Evolutionary conservation across 805 yeast genomes (phyloP), one percentile per base, ranked within the genome.

Genomic region (Candida tibetensis): DNA sequence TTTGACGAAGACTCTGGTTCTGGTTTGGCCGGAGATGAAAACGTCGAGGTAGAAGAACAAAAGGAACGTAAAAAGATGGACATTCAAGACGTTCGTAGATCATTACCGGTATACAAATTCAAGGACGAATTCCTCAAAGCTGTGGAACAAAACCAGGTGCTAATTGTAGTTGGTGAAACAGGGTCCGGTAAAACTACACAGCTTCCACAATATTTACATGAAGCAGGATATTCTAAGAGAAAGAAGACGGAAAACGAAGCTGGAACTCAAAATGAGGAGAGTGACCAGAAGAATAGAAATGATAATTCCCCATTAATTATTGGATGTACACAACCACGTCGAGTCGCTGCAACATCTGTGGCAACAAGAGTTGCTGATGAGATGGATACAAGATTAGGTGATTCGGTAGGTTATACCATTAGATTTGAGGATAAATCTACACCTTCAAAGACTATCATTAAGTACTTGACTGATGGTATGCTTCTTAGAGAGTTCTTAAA

Each of bases 391-490:
- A 59, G 67, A n/a, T 51, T 91, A n/a, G 98, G 99, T 0, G 69
- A 77, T 12, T 82, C 82, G 48, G 98, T 93, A 5, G 99, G 99
- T 6, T 91, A 91, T 54, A 74, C 83, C 4, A 77, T 91, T 38
- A 71, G 98, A 45, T 91, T 93, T 60, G 99, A 93, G 41, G 95
- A 90, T 45, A 73, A 70, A 40, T 30, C 46, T 22, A 76, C 89
- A 0, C 70, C 77, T 26, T 71, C 72, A 1, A 66, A 71, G 13
- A 93, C 99, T 0, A 61, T 72, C 10, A 72, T 93, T 36, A 91
- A 91, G 64, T 93, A 93, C 60, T 76, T 90, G 77, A 93, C 99
- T 0, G 99, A 93, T 60, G 99, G 99, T 73, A 86, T 89, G 88
- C 70, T 93, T 15, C 67, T 90, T 23, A 65, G 96, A 41, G 99